Evolutionary conservation across 495 filamentous ascomycete species (phyloP), one percentile per base, ranked within the genome.

Genomic region (Hypoxylon cercidicola): DNA sequence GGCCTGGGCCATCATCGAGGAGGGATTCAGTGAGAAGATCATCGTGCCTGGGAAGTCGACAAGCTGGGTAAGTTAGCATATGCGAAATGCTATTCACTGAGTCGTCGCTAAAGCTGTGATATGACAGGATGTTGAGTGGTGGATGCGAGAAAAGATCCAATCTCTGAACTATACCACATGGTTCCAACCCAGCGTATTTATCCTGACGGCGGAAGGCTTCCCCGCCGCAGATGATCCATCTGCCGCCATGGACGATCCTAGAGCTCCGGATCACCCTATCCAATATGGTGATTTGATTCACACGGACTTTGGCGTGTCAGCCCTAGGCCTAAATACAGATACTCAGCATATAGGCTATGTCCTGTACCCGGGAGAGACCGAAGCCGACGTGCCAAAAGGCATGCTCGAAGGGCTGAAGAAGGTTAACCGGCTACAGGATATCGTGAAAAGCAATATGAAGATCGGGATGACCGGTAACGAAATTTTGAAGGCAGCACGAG

Each of bases 271-370:
- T 37, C 52, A 62, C 8, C 68, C 71, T 11, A 81, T 82, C 52
- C 11, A 74, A 19, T 74, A 74, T 52, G 77, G 78, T 21, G 78
- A 82, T 46, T 20, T 78, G 15, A 74, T 82, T 9, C 80, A 82
- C 53, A 76, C 78, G 18, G 80, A 82, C 55, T 82, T 82, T 43
- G 80, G 80, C 39, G 70, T 81, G 16, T 76, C 78, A 0, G 79
- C 80, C 0, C 66, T 82, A 16, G 79, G 79, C 4, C 52, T 82
- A 58, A 82, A 81, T 54, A 82, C 80, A 5, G 79, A 81, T 58
- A 82, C 80, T 7, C 80, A 82, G 64, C 80, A 82, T 37, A 62
- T 82, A 2, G 79, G 71, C 13, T 82, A 82, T 53, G 78, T 82
- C 4, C 72, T 82, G 3, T 60, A 66, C 18, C 80, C 77, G 0